A percentile compares a stretch with the other conserved stretches of the same genome.
These are phyloP conservation scores for Vitis hybrid DNA, from an alignment of 177 flowering plant genomes.

Conservation along the genomic window DNA sequence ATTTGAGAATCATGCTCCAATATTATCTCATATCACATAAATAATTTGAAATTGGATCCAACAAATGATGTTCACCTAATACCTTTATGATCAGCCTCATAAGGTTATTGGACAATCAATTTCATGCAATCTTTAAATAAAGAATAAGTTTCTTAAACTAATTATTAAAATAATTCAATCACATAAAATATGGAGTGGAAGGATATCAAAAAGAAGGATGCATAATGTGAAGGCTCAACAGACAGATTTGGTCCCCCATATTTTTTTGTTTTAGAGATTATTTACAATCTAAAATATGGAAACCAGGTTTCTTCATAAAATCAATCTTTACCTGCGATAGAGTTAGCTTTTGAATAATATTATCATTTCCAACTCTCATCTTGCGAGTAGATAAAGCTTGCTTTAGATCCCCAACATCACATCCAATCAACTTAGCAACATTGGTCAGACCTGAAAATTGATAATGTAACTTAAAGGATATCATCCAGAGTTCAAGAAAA, in stretches of 20 bases:
- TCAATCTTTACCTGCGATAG: slow-evolving; percentile 66
- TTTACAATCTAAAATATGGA: background rate
- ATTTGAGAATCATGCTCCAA: no score
- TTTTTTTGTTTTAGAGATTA: no score
- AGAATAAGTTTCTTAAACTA: no score
- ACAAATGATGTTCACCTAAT: no score
- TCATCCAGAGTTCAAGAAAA: background rate
- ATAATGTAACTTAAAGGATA: background rate
- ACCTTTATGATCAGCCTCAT: background rate
- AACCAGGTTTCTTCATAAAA: background rate
- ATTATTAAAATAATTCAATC: no score
- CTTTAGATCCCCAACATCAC: slow-evolving; percentile 54
- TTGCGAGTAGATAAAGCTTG: slow-evolving; percentile 84
- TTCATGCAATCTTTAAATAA: background rate
- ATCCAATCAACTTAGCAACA: slow-evolving; percentile 81
- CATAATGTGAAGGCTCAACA: no score
- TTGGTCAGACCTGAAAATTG: slow-evolving; percentile 46
- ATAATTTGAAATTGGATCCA: no score
- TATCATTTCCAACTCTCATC: slow-evolving; percentile 91
- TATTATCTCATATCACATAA: no score
- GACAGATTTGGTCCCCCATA: no score
- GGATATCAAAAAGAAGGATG: no score
- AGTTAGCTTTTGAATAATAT: slow-evolving; percentile 84
- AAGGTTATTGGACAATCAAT: background rate
- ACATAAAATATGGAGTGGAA: no score